Percentiles rank a stretch among this genome's conserved stretches.
These are phyloP conservation scores for Ophiocordyceps unilateralis DNA, from an alignment of 2,329 filamentous ascomycete genomes.

Conservation along the genomic window DNA sequence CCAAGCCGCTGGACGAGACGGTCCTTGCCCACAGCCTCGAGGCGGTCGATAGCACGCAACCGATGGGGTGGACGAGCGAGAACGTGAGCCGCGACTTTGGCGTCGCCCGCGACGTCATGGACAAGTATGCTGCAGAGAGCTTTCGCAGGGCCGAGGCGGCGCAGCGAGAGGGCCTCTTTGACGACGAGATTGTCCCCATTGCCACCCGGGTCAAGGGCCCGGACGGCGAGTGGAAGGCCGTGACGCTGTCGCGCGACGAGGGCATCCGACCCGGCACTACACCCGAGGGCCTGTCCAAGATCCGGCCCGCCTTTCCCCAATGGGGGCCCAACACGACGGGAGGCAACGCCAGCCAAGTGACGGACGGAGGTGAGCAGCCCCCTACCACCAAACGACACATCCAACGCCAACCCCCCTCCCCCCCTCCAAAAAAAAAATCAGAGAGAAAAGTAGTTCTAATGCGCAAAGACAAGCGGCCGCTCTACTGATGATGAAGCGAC, in stretches of 20 bases:
- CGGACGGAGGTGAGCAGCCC: slow-evolving; percentile 70
- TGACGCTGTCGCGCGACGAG: slow-evolving; percentile 74
- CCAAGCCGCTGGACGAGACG: slow-evolving; percentile 59
- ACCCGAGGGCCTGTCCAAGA: slow-evolving; percentile 62
- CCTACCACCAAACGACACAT: too few relatives aligned
- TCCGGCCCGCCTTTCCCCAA: slow-evolving; percentile 77
- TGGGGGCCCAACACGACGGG: slow-evolving; percentile 78
- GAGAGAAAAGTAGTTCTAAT: too few relatives aligned
- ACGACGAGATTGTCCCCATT: slow-evolving; percentile 88
- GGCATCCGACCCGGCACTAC: slow-evolving; percentile 86
- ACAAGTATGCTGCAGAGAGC: slow-evolving; percentile 71
- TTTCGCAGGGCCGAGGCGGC: slow-evolving; percentile 77
- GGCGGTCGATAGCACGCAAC: slow-evolving; percentile 70
- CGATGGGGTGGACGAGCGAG: slow-evolving; percentile 97
- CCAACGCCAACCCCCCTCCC: too few relatives aligned
- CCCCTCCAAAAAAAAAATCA: too few relatives aligned
- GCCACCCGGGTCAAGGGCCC: slow-evolving; percentile 66
- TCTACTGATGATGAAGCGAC: slow-evolving; percentile 85
- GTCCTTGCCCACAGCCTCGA: slow-evolving; percentile 58
- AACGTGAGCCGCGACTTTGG: slow-evolving; percentile 87
- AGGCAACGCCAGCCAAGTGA: slow-evolving; percentile 88
- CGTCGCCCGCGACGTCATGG: slow-evolving; percentile 64
- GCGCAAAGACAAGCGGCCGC: slow-evolving; percentile 64
- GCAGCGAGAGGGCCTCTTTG: slow-evolving; percentile 80
- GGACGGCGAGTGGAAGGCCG: slow-evolving; percentile 60